phyloP scores from a whole-genome alignment of 345 rosid genomes.

The Xanthoceras sorbifolium region DNA sequence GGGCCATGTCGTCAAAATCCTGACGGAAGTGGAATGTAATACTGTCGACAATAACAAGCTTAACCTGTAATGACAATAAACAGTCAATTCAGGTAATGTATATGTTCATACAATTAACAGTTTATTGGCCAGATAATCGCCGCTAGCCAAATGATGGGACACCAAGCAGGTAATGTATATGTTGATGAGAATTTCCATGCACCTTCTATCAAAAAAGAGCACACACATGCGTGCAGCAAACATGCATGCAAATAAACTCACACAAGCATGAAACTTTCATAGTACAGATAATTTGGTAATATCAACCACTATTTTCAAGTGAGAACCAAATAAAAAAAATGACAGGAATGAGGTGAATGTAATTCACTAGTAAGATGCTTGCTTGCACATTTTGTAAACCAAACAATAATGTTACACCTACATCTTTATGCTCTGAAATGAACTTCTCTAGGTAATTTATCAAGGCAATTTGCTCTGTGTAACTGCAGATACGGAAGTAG shows the following conservation, averaged over 20 bases:
- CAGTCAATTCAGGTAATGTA: background rate
- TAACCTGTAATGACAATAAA: conserved; percentile 57
- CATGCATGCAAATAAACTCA: background rate
- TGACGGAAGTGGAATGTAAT: conserved; percentile 96
- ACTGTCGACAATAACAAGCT: conserved; percentile 77
- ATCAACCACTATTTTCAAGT: background rate
- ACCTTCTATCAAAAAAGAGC: background rate
- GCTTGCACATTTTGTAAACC: background rate
- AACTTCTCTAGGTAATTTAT: conserved; percentile 77
- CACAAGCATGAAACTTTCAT: background rate
- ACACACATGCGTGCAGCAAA: background rate
- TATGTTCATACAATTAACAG: background rate
- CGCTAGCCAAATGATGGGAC: background rate
- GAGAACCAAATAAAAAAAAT: conserved; percentile 5
- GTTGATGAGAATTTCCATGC: background rate
- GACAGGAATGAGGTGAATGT: background rate
- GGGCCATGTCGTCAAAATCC: conserved; percentile 85
- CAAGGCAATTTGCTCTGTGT: conserved; percentile 81
- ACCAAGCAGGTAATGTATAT: background rate
- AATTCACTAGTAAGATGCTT: background rate
- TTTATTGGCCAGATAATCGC: background rate
- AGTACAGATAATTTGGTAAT: background rate
- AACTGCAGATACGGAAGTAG: conserved; percentile 87
- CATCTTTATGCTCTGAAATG: conserved; percentile 76
- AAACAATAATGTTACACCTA: conserved; percentile 41